Evolutionary conservation across 495 filamentous ascomycete genomes (phyloP), one percentile per base, ranked within the genome.

Genomic region (Chaetomium fimeti): DNA sequence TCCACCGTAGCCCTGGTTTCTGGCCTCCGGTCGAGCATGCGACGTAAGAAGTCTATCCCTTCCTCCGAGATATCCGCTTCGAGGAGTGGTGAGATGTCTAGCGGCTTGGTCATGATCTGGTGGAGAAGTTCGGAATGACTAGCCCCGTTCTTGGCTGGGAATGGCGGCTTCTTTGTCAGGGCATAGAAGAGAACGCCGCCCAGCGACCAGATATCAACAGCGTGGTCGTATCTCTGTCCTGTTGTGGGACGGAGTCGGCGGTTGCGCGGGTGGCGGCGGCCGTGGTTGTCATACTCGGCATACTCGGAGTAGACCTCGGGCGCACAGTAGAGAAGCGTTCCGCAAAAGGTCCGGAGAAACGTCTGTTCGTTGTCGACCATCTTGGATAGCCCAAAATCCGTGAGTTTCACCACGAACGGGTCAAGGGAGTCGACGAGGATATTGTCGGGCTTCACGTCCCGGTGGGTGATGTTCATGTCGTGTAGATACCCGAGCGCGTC

Each of bases 401-500:
- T 95, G 16, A 98, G 80, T 77, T 98, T 98, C 68, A 97, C 89
- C 2, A 83, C 76, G 38, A 94, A 82, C 0, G 93, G 93, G 18
- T 89, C 81, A 2, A 84, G 69, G 2, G 84, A 88, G 9, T 83
- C 77, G 65, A 98, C 89, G 28, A 98, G 79, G 63, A 98, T 97
- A 71, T 98, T 98, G 76, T 98, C 95, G 0, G 94, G 94, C 74
- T 98, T 98, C 69, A 98, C 91, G 75, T 98, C 94, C 5, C 94
- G 89, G 77, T 98, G 94, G 0, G 93, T 97, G 67, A 98, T 97
- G 55, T 86, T 89, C 68, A 86, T 87, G 40, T 82, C 76, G 70
- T 98, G 94, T 13, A 98, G 80, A 72, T 98, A 96, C n/a, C 85
- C 85, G 16, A 98, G 79, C 9, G 92, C 93, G 57, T 86, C 82